Conservation (phyloP, 805 yeast species). For the Hanseniaspora guilliermondii region DNA sequence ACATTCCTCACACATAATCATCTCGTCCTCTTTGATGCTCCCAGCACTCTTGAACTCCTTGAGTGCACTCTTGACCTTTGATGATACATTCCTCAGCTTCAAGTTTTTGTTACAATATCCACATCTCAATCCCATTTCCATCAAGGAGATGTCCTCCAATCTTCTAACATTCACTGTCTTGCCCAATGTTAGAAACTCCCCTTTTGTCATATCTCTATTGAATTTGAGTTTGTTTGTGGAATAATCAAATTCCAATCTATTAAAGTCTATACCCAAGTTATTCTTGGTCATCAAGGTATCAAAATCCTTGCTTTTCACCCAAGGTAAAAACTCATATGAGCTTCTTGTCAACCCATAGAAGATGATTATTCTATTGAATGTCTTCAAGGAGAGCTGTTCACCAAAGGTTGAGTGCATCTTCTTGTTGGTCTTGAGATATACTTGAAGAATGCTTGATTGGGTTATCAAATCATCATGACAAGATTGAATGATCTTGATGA, state of each 20-base stretch:
- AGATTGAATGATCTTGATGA: neutral
- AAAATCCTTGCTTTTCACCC: neutral
- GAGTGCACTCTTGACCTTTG: neutral
- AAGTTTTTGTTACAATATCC: neutral
- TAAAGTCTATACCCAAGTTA: neutral
- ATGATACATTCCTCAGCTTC: slow-evolving; percentile 2
- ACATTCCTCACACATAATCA: slow-evolving; percentile 57
- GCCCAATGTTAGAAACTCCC: neutral
- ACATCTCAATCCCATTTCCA: slow-evolving; percentile 10
- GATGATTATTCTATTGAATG: neutral
- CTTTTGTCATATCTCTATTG: neutral
- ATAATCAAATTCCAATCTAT: neutral
- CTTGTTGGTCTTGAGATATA: neutral
- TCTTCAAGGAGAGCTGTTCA: neutral
- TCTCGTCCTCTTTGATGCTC: neutral
- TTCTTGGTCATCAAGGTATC: neutral
- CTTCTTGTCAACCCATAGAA: neutral
- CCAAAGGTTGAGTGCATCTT: neutral
- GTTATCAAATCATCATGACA: neutral
- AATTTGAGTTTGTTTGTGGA: neutral
- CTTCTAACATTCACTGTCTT: neutral
- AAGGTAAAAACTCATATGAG: neutral
- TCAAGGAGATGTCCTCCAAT: slow-evolving; percentile 3
- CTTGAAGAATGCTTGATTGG: neutral
- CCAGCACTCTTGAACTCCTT: neutral